Percentiles rank a stretch among this genome's conserved stretches.
phyloP scores from a whole-genome alignment of 179 eudicot genomes.

The Patellifolia procumbens region DNA sequence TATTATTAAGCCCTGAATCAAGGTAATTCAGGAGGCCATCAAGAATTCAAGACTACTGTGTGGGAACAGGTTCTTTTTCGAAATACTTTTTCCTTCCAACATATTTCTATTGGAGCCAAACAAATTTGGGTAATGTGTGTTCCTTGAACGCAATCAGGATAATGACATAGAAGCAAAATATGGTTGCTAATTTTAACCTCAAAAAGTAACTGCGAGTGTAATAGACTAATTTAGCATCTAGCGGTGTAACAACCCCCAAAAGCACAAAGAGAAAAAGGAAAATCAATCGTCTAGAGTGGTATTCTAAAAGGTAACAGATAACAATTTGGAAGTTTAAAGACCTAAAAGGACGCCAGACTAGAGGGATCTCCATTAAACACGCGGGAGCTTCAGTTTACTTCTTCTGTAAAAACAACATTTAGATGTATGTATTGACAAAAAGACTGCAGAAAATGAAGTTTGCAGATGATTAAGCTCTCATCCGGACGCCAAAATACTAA shows the following conservation, averaged over 20 bases:
- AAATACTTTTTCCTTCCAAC: too few relatives aligned
- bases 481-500: not conserved
- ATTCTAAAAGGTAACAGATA: not conserved
- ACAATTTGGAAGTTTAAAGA: not conserved
- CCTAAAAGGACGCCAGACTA: not conserved
- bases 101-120: too few relatives aligned
- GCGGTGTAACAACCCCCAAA: not conserved
- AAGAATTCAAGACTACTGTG: too few relatives aligned
- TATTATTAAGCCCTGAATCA: too few relatives aligned
- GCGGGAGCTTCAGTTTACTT: not conserved
- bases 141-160: too few relatives aligned
- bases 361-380: not conserved
- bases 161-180: too few relatives aligned
- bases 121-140: too few relatives aligned
- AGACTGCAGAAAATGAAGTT: not conserved
- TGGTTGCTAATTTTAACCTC: too few relatives aligned
- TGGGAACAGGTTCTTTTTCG: too few relatives aligned
- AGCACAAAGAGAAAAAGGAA: not conserved
- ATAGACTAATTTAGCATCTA: not conserved
- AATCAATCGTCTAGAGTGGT: not conserved
- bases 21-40: too few relatives aligned
- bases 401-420: not conserved
- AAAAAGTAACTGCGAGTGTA: too few relatives aligned
- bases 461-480: conserved; percentile 1
- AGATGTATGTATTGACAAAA: not conserved